Evolutionary conservation across 306 rosid species (phyloP).

Genomic region (Prosopis cineraria): DNA sequence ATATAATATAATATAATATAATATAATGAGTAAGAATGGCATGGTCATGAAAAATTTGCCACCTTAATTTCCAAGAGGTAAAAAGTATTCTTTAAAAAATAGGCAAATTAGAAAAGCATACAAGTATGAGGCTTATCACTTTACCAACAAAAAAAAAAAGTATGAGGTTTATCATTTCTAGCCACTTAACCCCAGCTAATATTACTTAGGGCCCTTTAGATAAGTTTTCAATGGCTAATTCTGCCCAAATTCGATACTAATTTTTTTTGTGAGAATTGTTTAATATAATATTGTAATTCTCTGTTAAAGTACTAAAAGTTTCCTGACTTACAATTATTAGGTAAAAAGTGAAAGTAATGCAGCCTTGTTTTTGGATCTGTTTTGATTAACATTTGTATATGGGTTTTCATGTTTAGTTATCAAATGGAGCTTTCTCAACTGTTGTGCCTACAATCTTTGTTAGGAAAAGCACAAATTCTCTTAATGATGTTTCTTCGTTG

Average conservation of each 20-base stretch:
- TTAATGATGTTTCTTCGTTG: slow-evolving; percentile 18
- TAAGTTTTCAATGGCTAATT: slow-evolving; percentile 12
- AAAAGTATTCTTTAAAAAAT: too few species aligned
- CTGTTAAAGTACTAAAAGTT: neutral
- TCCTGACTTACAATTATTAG: neutral
- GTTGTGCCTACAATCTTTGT: neutral
- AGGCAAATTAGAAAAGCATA: neutral
- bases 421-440: neutral
- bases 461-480: too few species aligned
- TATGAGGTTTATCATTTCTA: neutral
- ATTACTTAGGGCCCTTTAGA: neutral
- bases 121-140: too few species aligned
- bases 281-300: neutral
- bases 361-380: neutral
- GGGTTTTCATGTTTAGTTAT: neutral
- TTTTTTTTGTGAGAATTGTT: neutral
- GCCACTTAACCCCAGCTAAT: neutral
- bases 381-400: slow-evolving; percentile 1
- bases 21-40: neutral
- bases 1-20: too few species aligned
- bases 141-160: too few species aligned
- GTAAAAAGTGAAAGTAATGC: neutral
- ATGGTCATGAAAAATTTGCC: neutral
- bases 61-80: neutral
- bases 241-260: neutral